Base-by-base conservation (phyloP, 441 rosid genomes). In the Euphorbia schlechtendalii region DNA sequence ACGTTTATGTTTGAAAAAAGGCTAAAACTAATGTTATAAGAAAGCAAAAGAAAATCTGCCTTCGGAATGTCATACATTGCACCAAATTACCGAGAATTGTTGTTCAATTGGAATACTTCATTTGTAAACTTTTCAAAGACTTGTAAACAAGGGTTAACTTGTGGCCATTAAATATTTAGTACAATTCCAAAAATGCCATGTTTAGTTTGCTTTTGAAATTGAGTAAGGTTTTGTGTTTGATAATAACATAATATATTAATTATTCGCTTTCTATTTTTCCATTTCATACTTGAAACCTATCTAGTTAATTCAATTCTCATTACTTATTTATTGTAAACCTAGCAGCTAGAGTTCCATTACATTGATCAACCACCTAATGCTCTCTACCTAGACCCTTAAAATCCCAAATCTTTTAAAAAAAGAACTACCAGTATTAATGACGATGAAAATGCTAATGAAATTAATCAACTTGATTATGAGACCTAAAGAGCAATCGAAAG, bases 401-500 rank as follows among this genome's bases (percentile, higher is more conserved):
- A n/a, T n/a, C n/a, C n/a, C n/a, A n/a, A n/a, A n/a, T n/a, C n/a
- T n/a, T n/a, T n/a, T 32, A 6, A 32, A 6, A 32, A 32, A 6
- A 3, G 34, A 32, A 32, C 3, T 32, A 6, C 6, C 34, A 6
- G 6, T 32, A 32, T 6, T 32, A 32, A 3, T 2, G 34, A 32
- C 6, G 34, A 32, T 32, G 34, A 32, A 32, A 32, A 32, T 32
- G 34, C 34, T 3, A 32, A 6, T 2, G 6, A 3, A 32, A 32
- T 6, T 32, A 32, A 32, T 32, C 6, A 2, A 32, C 34, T 32
- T 32, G 34, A 2, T 32, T 56, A 15, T 27, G 24, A 8, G 48
- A 90, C 89, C 55, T 86, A 80, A 25, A 92, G 97, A 57, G 97
- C 90, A 72, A 92, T 88, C 2, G 98, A 88, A 1, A 92, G 83